phyloP scores from a whole-genome alignment of 345 rosid genomes.

The Aegle marmelos region DNA sequence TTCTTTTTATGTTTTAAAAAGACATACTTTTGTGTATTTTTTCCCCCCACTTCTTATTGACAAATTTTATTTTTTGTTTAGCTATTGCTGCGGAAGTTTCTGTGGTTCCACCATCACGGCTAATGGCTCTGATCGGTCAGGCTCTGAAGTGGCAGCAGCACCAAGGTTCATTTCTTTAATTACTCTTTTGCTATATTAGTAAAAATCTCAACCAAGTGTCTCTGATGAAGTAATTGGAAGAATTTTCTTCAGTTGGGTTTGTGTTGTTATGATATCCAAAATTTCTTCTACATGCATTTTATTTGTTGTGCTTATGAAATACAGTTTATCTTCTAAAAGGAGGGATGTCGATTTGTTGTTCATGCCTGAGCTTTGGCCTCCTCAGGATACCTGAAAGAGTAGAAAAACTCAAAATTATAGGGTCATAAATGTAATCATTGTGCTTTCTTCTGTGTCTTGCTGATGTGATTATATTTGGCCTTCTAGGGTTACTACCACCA shows the following conservation, averaged over 20 bases:
- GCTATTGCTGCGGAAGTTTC: slow-evolving; percentile 90
- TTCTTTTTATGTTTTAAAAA: not conserved
- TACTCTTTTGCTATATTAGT: not conserved
- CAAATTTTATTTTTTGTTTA: slow-evolving; percentile 21
- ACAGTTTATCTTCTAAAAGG: not conserved
- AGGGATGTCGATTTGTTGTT: not conserved
- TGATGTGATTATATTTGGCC: slow-evolving; percentile 7
- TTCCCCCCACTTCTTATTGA: not conserved
- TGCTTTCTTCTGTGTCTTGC: not conserved
- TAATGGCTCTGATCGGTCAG: slow-evolving; percentile 97
- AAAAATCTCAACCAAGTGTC: not conserved
- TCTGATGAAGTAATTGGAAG: not conserved
- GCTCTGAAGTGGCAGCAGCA: slow-evolving; percentile 99
- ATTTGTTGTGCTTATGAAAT: not conserved
- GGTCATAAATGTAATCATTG: no score
- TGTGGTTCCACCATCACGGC: slow-evolving; percentile 94
- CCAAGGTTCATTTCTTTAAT: slow-evolving; percentile 58
- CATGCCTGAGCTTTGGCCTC: not conserved
- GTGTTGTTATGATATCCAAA: not conserved
- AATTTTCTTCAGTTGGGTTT: not conserved
- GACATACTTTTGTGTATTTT: not conserved
- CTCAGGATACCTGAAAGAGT: not conserved
- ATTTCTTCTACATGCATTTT: not conserved
- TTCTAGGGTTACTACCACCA: slow-evolving; percentile 87
- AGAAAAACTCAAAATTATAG: not conserved